Evolutionary conservation across 352 stramenopile genomes (phyloP), one percentile per base, ranked within the genome.

Genomic region (Phytophthora idaei): DNA sequence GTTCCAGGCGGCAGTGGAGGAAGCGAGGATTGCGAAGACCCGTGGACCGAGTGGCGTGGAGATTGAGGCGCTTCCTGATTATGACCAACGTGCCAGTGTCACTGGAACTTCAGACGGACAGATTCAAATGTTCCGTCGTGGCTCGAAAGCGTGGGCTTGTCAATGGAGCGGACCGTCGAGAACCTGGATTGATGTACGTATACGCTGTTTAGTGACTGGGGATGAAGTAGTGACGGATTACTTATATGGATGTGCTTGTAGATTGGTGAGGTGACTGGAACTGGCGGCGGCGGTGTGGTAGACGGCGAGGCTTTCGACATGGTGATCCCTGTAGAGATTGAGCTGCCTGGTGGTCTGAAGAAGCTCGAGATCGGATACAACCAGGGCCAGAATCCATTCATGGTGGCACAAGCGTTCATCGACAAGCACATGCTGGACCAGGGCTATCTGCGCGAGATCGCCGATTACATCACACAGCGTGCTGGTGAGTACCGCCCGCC

Each of bases 321-420:
- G 81, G 93, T 99, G 17, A 97, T 99, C 28, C 96, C 96, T 0
- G 97, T 99, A 56, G 97, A 99, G 74, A 95, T 99, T 47, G 97
- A 99, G 67, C 77, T 95, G 25, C 85, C 94, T 3, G 92, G 97
- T 17, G 92, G 90, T 5, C 74, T 99, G 0, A 86, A 87, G 48
- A 98, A 94, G 50, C 83, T 99, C n/a, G 80, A 98, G 68, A 98
- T 99, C 66, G 97, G 96, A 14, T 99, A 98, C 85, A 99, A 99
- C 67, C 97, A 97, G 76, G 96, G 94, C 7, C 94, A 99, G 57
- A 99, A 99, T 79, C 95, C 96, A 32, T 99, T 99, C 75, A 89
- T 96, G 6, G 90, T 97, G 8, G 96, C 97, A 4, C 96, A 99
- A 74, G 74, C 86, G 32, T 99, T 99, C 72, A 98, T 99, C 73